Conservation (phyloP, 192 early-diverging fungal genomes). For the Gamsiella multidivaricata region DNA sequence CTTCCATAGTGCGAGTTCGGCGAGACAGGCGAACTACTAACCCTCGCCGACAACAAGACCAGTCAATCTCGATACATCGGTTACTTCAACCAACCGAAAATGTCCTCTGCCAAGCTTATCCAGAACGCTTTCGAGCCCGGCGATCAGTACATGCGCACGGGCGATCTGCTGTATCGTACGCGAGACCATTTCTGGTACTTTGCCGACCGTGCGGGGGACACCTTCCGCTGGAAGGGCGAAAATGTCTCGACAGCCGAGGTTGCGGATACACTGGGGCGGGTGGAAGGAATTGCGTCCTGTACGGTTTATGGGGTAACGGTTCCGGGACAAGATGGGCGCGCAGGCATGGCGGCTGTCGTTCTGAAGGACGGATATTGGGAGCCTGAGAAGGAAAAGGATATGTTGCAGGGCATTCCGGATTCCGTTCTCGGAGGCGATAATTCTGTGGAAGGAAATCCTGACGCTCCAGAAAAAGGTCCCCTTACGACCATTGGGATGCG, state of each 20-base stretch:
- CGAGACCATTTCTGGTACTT: slow-evolving; percentile 70
- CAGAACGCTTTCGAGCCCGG: slow-evolving; percentile 67
- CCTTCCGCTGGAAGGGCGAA: slow-evolving; percentile 78
- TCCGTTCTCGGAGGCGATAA: too few relatives aligned
- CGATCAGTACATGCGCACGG: slow-evolving; percentile 68
- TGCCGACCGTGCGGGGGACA: slow-evolving; percentile 76
- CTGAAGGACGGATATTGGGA: too few relatives aligned
- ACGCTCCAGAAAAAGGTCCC: background rate
- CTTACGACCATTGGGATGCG: background rate
- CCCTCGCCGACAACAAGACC: slow-evolving; percentile 33
- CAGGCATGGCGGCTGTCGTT: slow-evolving; percentile 75
- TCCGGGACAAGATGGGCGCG: slow-evolving; percentile 69
- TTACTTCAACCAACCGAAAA: slow-evolving; percentile 63
- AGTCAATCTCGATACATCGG: slow-evolving; percentile 50
- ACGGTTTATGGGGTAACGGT: slow-evolving; percentile 75
- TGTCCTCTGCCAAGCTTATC: slow-evolving; percentile 64
- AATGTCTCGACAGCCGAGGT: slow-evolving; percentile 72
- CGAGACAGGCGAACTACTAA: slow-evolving; percentile 68
- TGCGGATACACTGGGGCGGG: slow-evolving; percentile 61
- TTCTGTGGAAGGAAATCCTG: too few relatives aligned
- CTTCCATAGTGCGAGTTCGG: slow-evolving; percentile 41
- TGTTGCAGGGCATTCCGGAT: too few relatives aligned
- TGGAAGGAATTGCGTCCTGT: slow-evolving; percentile 63
- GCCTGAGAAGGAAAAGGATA: too few relatives aligned
- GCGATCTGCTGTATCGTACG: slow-evolving; percentile 67